phyloP scores from a whole-genome alignment of 1,284 basidiomycete species.

The Trichosporon sp. region DNA sequence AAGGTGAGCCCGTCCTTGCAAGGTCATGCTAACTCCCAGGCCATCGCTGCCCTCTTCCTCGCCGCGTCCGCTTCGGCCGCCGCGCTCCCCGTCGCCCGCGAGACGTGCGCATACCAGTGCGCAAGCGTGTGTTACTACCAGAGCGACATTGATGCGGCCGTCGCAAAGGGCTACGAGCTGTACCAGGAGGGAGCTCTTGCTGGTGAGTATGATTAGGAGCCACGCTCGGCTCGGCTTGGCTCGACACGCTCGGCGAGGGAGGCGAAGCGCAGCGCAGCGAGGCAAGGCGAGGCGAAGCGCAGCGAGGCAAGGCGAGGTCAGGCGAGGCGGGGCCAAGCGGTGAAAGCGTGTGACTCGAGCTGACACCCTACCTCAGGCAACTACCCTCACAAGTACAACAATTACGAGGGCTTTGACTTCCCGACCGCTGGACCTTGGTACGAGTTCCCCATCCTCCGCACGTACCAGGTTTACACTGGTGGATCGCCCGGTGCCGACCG shows the following conservation, averaged over 20 bases:
- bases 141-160: background rate
- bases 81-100: background rate
- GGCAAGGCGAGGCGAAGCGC: no score
- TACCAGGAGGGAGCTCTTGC: background rate
- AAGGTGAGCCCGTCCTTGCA: background rate
- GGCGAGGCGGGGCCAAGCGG: no score
- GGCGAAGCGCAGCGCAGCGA: no score
- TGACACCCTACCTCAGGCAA: background rate
- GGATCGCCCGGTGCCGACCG: constrained; percentile 9
- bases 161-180: background rate
- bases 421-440: constrained; percentile 2
- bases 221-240: no score
- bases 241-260: no score
- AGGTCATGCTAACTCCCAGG: background rate
- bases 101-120: constrained; percentile 1
- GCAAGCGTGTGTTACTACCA: background rate
- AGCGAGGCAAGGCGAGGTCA: no score
- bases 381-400: background rate
- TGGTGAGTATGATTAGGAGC: background rate
- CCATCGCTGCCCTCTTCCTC: background rate
- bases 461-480: constrained; percentile 4
- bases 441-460: constrained; percentile 9
- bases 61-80: background rate
- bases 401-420: constrained; percentile 3
- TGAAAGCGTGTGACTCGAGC: no score